These are phyloP conservation scores for Sugiyamaella boreocaroliniensis DNA, from an alignment of 805 yeast genomes.

Conservation along the genomic window DNA sequence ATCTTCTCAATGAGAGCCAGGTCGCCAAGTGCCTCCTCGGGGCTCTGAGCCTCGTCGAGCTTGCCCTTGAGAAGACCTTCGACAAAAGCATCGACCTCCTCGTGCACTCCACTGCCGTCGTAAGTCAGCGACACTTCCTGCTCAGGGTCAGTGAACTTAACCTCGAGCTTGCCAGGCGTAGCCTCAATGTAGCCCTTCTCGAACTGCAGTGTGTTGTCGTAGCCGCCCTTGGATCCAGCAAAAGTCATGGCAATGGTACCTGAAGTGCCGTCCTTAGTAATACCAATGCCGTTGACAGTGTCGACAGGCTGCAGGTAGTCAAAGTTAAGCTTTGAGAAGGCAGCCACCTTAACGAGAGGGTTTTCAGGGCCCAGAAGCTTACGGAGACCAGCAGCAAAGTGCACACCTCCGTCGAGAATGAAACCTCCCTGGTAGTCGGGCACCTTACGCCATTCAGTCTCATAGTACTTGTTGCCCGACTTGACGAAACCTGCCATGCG, in stretches of 20 bases:
- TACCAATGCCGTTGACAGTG: conserved; percentile 13
- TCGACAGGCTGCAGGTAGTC: conserved; percentile 17
- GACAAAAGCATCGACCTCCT: conserved; percentile 12
- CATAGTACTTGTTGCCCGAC: conserved; percentile 15
- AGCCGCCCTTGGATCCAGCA: conserved; percentile 12
- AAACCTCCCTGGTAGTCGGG: conserved; percentile 25
- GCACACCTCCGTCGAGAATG: conserved; percentile 24
- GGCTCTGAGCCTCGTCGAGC: conserved; percentile 12
- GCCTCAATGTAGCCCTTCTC: conserved; percentile 19
- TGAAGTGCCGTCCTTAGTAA: conserved; percentile 12
- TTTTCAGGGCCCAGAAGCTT: conserved; percentile 6
- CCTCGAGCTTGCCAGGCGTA: conserved; percentile 9
- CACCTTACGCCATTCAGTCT: conserved; percentile 21
- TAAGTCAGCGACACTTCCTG: conserved; percentile 4
- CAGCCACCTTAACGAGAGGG: conserved; percentile 9
- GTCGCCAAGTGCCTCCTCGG: conserved; percentile 14
- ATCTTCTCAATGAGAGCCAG: conserved; percentile 8
- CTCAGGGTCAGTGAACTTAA: conserved; percentile 5
- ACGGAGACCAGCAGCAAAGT: conserved; percentile 18
- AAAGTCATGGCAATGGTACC: conserved; percentile 19
- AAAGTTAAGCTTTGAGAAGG: conserved; percentile 8
- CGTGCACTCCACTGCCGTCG: conserved; percentile 8
- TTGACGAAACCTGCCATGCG: conserved; percentile 11
- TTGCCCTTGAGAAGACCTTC: conserved; percentile 5
- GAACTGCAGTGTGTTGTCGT: conserved; percentile 13